phyloP scores from a whole-genome alignment of 1,139 yeast genomes.

The Sugiyamaella grinbergsii region DNA sequence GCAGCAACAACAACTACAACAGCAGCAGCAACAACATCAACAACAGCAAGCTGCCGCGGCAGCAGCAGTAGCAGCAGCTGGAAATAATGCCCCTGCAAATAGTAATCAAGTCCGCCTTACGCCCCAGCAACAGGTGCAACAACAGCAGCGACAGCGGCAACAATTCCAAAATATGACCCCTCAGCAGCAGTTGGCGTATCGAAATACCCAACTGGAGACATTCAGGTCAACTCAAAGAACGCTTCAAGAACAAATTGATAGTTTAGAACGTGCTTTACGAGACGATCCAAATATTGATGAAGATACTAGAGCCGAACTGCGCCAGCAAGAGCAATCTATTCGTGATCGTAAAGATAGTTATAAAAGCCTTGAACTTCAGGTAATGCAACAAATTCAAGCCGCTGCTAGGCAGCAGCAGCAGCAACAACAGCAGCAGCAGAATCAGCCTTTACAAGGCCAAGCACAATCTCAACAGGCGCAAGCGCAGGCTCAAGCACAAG shows the following conservation, averaged over 20 bases:
- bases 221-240: constrained; percentile 30
- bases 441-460: constrained; percentile 20
- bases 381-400: constrained; percentile 40
- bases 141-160: constrained; percentile 28
- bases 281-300: constrained; percentile 33
- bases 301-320: constrained; percentile 27
- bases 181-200: constrained; percentile 34
- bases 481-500: constrained; percentile 19
- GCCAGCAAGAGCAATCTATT: constrained; percentile 32
- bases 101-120: constrained; percentile 4
- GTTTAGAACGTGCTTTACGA: constrained; percentile 31
- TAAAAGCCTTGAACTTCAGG: constrained; percentile 31
- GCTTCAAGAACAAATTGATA: constrained; percentile 30
- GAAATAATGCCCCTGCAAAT: constrained; percentile 25
- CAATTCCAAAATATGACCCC: constrained; percentile 33
- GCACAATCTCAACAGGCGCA: constrained; percentile 25
- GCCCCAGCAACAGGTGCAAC: constrained; percentile 15
- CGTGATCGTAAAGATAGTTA: constrained; percentile 35
- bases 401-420: constrained; percentile 24
- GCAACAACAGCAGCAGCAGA: constrained; percentile 33
- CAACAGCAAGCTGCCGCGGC: constrained; percentile 24
- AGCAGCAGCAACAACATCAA: constrained; percentile 7
- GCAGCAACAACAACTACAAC: constrained; percentile 13
- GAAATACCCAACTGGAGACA: constrained; percentile 32
- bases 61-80: constrained; percentile 21